These are phyloP conservation scores for Exsudoporus frostii DNA, from an alignment of 768 basidiomycete species.

Conservation along the genomic window DNA sequence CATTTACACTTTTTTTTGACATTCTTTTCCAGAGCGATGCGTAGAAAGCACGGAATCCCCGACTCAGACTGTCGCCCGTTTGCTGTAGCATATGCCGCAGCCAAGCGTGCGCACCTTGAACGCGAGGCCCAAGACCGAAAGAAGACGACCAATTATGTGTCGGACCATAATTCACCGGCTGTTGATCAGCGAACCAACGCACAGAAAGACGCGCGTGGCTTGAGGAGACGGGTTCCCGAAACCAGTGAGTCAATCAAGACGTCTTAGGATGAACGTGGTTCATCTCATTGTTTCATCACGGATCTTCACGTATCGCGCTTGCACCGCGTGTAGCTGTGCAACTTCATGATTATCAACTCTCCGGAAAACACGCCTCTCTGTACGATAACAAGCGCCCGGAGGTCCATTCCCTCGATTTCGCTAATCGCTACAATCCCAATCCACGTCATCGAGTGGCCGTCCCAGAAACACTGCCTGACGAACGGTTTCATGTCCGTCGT, in stretches of 20 bases:
- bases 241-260: conserved; percentile 38
- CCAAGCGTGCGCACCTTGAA: conserved; percentile 53
- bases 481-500: conserved; percentile 26
- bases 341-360: conserved; percentile 18
- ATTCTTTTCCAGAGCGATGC: conserved; percentile 51
- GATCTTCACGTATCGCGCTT: conserved; percentile 15
- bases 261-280: conserved; percentile 17
- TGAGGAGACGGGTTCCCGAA: conserved; percentile 45
- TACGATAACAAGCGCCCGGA: conserved; percentile 19
- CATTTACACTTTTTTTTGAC: conserved; percentile 9
- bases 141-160: conserved; percentile 27
- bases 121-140: conserved; percentile 42
- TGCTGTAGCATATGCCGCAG: conserved; percentile 83
- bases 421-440: conserved; percentile 39
- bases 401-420: conserved; percentile 27
- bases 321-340: conserved; percentile 24
- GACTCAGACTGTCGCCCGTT: conserved; percentile 81
- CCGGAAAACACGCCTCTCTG: conserved; percentile 10
- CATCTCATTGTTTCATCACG: conserved; percentile 28
- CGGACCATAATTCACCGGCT: conserved; percentile 22
- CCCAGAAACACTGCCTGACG: conserved; percentile 11
- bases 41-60: conserved; percentile 78
- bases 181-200: conserved; percentile 31
- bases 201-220: conserved; percentile 35
- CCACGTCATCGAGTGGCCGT: conserved; percentile 8